Percentiles rank a stretch among this genome's conserved stretches.
Evolutionary conservation across 2,329 filamentous ascomycete genomes (phyloP).

Genomic region (Fusarium veterinarium): DNA sequence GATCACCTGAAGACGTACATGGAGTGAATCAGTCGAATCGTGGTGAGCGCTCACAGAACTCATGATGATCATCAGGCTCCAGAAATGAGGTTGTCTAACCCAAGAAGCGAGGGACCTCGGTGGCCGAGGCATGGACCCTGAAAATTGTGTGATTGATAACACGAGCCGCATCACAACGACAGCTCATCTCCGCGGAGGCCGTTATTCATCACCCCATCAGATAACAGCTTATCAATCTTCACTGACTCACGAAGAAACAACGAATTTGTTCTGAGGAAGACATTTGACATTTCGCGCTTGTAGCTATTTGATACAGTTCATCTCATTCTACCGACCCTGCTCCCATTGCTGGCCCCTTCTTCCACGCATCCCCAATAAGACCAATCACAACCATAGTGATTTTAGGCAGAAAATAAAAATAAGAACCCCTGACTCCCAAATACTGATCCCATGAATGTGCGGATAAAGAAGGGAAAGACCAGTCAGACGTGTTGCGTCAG

Average conservation of each 20-base stretch:
- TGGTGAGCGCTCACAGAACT: not conserved
- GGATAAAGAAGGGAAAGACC: constrained; percentile 27
- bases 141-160: not conserved
- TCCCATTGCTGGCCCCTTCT: constrained; percentile 5
- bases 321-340: constrained; percentile 25
- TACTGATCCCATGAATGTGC: constrained; percentile 28
- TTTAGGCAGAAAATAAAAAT: constrained; percentile 31
- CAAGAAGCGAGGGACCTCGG: not conserved
- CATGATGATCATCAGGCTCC: not conserved
- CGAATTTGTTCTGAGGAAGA: not conserved
- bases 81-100: not conserved
- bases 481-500: constrained; percentile 18
- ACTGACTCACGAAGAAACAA: not conserved
- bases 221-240: constrained; percentile 21
- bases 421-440: constrained; percentile 44
- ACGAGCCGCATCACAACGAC: not conserved
- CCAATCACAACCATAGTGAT: constrained; percentile 18
- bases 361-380: constrained; percentile 14
- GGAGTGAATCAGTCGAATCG: no score
- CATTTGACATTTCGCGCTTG: constrained; percentile 33
- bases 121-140: not conserved
- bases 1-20: not conserved
- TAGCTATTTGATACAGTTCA: constrained; percentile 36
- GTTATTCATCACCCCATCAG: not conserved
- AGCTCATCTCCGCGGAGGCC: constrained; percentile 2